Conservation (phyloP, 1,139 yeast genomes). For the Saccharomycopsis crataegensis region DNA sequence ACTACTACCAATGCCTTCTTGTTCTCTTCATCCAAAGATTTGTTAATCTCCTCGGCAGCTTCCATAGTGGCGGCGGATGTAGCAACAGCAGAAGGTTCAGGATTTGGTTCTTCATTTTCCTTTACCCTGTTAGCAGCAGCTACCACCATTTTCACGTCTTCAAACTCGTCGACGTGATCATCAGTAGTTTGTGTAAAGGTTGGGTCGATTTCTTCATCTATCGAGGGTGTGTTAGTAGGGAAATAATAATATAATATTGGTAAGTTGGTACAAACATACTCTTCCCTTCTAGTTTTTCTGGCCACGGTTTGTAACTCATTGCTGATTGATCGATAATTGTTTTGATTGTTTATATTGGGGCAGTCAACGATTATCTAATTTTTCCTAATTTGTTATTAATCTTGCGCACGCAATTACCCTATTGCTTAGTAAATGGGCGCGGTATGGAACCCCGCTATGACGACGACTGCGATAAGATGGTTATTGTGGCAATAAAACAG, state of each 20-base stretch:
- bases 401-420: background rate
- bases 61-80: background rate
- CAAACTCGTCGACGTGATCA: slow-evolving; percentile 9
- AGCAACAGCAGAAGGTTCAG: background rate
- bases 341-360: too few species aligned
- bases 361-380: background rate
- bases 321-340: background rate
- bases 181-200: slow-evolving; percentile 19
- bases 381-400: background rate
- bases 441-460: too few species aligned
- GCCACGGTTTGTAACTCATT: background rate
- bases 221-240: background rate
- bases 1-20: background rate
- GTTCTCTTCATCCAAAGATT: background rate
- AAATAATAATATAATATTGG: background rate
- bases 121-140: slow-evolving; percentile 24
- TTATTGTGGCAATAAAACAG: too few species aligned
- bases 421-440: too few species aligned
- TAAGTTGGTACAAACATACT: background rate
- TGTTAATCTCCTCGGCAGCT: slow-evolving; percentile 21
- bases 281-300: background rate
- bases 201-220: slow-evolving; percentile 24
- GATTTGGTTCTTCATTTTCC: background rate
- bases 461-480: too few species aligned
- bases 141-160: slow-evolving; percentile 26